A percentile compares a stretch with the other conserved stretches of the same genome.
Conservation (phyloP, 2,329 filamentous ascomycete genomes). For the Ophiostoma montium region DNA sequence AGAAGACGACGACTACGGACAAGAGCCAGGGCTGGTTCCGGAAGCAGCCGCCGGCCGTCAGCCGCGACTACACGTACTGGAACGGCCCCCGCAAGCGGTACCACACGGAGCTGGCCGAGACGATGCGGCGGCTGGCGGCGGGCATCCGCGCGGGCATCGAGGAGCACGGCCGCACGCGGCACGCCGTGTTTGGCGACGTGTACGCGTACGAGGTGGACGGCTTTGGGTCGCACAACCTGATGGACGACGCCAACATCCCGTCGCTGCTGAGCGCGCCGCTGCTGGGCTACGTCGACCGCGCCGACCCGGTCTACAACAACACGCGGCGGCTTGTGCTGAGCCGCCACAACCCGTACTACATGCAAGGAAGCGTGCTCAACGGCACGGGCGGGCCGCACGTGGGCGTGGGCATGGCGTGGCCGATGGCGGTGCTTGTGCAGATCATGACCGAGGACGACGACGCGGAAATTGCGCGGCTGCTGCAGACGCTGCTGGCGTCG, state of each 20-base stretch:
- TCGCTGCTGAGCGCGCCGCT: conserved; percentile 45
- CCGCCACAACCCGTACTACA: conserved; percentile 57
- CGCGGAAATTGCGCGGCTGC: conserved; percentile 40
- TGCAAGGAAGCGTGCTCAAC: conserved; percentile 36
- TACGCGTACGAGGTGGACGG: conserved; percentile 65
- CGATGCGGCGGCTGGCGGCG: conserved; percentile 8
- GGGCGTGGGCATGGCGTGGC: conserved; percentile 50
- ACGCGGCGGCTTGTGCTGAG: conserved; percentile 29
- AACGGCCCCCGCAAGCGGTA: conserved; percentile 4
- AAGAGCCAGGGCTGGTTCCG: no score
- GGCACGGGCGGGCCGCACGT: conserved; percentile 17
- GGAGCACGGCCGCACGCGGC: conserved; percentile 8
- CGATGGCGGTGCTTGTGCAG: conserved; percentile 54
- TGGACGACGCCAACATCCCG: conserved; percentile 57
- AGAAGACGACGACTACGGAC: background rate
- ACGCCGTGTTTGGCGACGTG: conserved; percentile 8
- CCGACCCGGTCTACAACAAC: conserved; percentile 45
- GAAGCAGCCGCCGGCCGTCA: background rate
- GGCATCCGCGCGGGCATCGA: conserved; percentile 11
- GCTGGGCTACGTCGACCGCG: conserved; percentile 37
- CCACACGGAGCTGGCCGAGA: conserved; percentile 1
- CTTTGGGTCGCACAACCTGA: conserved; percentile 44
- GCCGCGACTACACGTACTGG: conserved; percentile 2
- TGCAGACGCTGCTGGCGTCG: conserved; percentile 41
- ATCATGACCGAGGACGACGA: conserved; percentile 51